Evolutionary conservation across 148 eudicot species (phyloP).

Genomic region (Tetragonia tetragonoides): DNA sequence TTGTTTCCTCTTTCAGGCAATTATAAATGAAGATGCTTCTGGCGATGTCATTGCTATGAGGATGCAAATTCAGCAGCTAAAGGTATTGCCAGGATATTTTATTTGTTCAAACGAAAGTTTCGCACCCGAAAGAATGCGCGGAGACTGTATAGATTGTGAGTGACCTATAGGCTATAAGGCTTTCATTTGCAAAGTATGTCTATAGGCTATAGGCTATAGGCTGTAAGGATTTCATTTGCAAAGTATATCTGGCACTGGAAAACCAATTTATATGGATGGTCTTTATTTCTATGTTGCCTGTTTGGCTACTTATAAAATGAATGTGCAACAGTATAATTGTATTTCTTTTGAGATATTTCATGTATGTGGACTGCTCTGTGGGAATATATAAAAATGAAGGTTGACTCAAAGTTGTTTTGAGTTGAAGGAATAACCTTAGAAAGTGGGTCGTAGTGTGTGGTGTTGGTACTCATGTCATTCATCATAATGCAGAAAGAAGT

Average conservation of each 20-base stretch:
- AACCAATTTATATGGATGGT: not conserved
- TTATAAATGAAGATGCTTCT: slow-evolving; percentile 98
- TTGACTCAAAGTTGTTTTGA: not conserved
- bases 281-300: not conserved
- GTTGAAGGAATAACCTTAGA: slow-evolving; percentile 2
- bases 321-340: not conserved
- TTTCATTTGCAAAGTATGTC: not conserved
- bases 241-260: not conserved
- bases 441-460: slow-evolving; percentile 4
- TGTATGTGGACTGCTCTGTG: not conserved
- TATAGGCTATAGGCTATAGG: too few relatives aligned
- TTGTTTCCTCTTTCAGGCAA: slow-evolving; percentile 51
- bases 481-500: slow-evolving; percentile 71
- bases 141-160: not conserved
- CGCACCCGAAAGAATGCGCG: not conserved
- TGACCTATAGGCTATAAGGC: not conserved
- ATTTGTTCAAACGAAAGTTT: not conserved
- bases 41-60: slow-evolving; percentile 98
- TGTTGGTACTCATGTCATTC: slow-evolving; percentile 8
- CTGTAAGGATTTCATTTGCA: not conserved
- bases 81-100: slow-evolving; percentile 44
- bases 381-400: not conserved
- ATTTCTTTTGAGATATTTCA: not conserved
- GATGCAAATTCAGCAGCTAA: slow-evolving; percentile 87
- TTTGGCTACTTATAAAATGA: not conserved